Base-by-base conservation (phyloP, 2,329 filamentous ascomycete species). In the Epichloe amarillans region DNA sequence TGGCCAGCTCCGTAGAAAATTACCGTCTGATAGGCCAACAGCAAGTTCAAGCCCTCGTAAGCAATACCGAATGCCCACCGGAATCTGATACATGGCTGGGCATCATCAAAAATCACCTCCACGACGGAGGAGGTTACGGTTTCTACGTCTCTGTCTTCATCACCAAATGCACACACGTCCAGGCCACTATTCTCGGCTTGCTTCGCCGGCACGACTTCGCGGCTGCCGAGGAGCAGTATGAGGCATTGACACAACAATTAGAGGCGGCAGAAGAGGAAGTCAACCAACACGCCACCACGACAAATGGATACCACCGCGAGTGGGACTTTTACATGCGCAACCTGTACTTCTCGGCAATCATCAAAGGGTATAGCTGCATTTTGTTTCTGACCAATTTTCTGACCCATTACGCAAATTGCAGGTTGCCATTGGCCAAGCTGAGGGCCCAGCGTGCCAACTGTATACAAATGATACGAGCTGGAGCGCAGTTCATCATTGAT, bases 21-120 rank as follows among this genome's bases (percentile, higher is more conserved):
- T 4, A 30, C 30, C 30, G 30, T 30, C 10, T 30, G 30, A 30
- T 30, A 2, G 30, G 30, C 30, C 30, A 11, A 30, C 11, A 70
- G 68, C 68, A 69, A 68, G 60, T 69, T 5, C 62, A 67, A 52
- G 63, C 62, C 23, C 59, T 68, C 12, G 52, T 68, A 15, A 60
- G 50, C 6, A 64, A 60, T 47, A 57, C 47, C 2, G 60, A 62
- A 46, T 66, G 64, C 15, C 68, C 68, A 4, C 59, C 66, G 1
- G 68, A 70, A 40, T 62, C 64, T 5, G 54, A 60, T 2, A 60
- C 61, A 48, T 70, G 68, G 68, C 59, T 70, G 7, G 50, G 45
- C n/a, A 47, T 58, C 14, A 62, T 69, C 5, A 57, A 58, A 21
- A 51, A 60, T 4, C 56, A 51, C 15, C 49, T 62, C n/a, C 37